Evolutionary conservation across 2,329 filamentous ascomycete species (phyloP).

Genomic region (Camillea tinctor): DNA sequence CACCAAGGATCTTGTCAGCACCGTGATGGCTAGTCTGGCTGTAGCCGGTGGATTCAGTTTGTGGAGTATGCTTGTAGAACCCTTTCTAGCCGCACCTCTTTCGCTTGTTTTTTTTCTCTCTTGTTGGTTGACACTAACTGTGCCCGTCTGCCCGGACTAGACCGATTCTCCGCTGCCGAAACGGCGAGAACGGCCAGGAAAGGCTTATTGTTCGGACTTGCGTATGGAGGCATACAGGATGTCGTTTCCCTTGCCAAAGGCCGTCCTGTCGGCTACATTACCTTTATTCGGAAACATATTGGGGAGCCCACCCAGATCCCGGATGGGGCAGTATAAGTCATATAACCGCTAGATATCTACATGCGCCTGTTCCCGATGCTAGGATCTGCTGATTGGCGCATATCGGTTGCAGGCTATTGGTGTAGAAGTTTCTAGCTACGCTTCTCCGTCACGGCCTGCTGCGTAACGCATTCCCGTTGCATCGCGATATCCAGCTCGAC

Average conservation of each 20-base stretch:
- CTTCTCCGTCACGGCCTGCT: background rate
- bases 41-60: constrained; percentile 85
- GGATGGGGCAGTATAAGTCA: constrained; percentile 15
- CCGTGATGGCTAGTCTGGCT: constrained; percentile 76
- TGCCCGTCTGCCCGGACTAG: constrained; percentile 40
- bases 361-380: background rate
- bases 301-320: constrained; percentile 26
- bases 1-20: constrained; percentile 74
- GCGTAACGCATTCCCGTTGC: background rate
- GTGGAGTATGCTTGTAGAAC: constrained; percentile 61
- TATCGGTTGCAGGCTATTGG: background rate
- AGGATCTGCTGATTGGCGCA: background rate
- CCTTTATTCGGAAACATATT: constrained; percentile 56
- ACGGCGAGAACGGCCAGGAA: constrained; percentile 76
- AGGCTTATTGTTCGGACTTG: constrained; percentile 75
- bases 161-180: constrained; percentile 75
- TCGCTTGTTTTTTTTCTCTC: no score
- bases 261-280: constrained; percentile 71
- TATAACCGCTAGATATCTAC: background rate
- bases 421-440: background rate
- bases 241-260: constrained; percentile 66
- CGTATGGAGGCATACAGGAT: constrained; percentile 82
- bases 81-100: background rate
- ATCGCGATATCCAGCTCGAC: background rate
- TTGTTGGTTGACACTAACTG: background rate